phyloP scores from a whole-genome alignment of 352 stramenopile species.

The Phytophthora rubi region DNA sequence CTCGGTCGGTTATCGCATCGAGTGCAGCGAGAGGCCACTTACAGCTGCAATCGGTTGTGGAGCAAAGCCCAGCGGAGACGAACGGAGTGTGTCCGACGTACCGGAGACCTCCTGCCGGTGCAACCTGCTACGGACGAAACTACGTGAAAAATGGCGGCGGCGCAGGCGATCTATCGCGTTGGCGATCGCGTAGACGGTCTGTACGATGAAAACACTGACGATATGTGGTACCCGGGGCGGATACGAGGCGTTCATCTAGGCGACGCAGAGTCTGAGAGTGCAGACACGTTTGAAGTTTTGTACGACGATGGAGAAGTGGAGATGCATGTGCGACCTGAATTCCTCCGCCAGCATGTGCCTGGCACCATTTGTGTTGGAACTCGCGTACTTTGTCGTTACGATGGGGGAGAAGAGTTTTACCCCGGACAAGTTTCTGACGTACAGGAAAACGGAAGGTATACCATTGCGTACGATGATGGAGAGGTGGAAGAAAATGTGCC shows the following conservation, averaged over 20 bases:
- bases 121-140: constrained; percentile 3
- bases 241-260: constrained; percentile 44
- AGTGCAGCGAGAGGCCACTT: constrained; percentile 14
- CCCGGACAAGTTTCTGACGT: constrained; percentile 66
- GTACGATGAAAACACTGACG: constrained; percentile 81
- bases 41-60: constrained; percentile 14
- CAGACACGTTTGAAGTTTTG: constrained; percentile 55
- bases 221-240: constrained; percentile 79
- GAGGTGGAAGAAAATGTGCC: constrained; percentile 69
- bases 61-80: constrained; percentile 7
- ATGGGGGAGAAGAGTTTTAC: constrained; percentile 75
- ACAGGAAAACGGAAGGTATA: constrained; percentile 69
- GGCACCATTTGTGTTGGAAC: constrained; percentile 84
- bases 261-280: constrained; percentile 12
- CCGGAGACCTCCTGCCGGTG: background rate
- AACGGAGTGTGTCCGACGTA: constrained; percentile 1
- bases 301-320: constrained; percentile 85
- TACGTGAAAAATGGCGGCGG: constrained; percentile 17
- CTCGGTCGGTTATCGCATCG: constrained; percentile 22
- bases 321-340: constrained; percentile 42
- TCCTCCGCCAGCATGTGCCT: constrained; percentile 53
- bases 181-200: constrained; percentile 77
- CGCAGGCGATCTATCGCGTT: constrained; percentile 34
- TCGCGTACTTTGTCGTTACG: constrained; percentile 71
- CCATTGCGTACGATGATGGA: constrained; percentile 83